These are phyloP conservation scores for Aspergillus sp. DNA, from an alignment of 2,329 filamentous ascomycete genomes.

Conservation along the genomic window DNA sequence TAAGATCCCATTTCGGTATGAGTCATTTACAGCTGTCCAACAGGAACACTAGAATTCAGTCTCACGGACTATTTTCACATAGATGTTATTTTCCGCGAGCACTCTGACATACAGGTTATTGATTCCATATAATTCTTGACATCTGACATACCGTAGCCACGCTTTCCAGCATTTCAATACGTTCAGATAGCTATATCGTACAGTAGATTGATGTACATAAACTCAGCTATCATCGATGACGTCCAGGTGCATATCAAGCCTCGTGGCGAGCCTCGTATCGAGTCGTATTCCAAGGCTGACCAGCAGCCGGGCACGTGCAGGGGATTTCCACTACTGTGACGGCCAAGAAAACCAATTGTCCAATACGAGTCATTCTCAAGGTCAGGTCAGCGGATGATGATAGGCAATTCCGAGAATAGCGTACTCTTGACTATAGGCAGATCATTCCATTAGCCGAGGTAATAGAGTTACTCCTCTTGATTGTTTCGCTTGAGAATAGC, in stretches of 20 bases:
- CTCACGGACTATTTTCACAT: no score
- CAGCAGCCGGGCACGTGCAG: neutral
- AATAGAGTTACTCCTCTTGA: neutral
- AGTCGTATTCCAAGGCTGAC: neutral
- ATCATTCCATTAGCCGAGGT: neutral
- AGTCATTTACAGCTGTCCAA: no score
- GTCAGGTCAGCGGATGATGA: neutral
- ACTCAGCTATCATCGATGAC: neutral
- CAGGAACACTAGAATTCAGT: no score
- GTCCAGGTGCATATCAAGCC: neutral
- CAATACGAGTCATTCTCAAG: neutral
- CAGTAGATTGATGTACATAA: neutral
- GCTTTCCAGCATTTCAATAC: no score
- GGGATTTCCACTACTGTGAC: neutral
- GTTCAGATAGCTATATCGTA: no score
- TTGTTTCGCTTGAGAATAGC: no score
- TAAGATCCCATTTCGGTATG: no score
- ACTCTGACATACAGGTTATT: no score
- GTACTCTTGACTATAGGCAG: neutral
- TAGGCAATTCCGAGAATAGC: neutral
- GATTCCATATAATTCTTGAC: no score
- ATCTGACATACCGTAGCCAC: no score
- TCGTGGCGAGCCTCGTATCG: neutral
- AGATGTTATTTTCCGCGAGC: no score
- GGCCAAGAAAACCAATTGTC: neutral